Conservation (phyloP, 495 filamentous ascomycete genomes). For the Aspergillus biplanus region DNA sequence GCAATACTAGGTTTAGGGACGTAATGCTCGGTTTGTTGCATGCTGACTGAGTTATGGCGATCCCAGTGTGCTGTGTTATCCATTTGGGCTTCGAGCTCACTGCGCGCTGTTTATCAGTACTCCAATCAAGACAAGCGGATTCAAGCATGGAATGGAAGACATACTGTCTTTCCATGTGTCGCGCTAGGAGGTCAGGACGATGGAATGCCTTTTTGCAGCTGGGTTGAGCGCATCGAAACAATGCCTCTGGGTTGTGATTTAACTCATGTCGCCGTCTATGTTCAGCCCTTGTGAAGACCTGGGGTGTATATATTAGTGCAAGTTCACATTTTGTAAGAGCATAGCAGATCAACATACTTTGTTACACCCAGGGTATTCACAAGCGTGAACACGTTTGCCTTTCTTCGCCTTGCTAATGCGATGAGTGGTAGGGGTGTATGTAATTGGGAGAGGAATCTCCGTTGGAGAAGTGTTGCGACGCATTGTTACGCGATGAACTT, state of each 20-base stretch:
- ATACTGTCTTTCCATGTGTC: constrained; percentile 85
- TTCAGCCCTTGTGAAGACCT: constrained; percentile 86
- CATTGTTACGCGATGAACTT: constrained; percentile 26
- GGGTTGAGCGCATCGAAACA: constrained; percentile 65
- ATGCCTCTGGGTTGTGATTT: constrained; percentile 75
- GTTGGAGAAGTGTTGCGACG: constrained; percentile 27
- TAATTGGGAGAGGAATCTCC: constrained; percentile 43
- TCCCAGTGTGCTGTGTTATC: constrained; percentile 39
- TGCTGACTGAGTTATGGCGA: constrained; percentile 28
- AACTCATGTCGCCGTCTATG: constrained; percentile 88
- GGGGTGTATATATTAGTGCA: constrained; percentile 3
- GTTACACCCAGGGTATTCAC: constrained; percentile 62
- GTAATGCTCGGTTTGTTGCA: constrained; percentile 29
- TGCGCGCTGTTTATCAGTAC: constrained; percentile 20
- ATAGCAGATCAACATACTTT: constrained; percentile 55
- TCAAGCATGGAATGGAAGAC: constrained; percentile 28
- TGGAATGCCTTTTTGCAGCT: constrained; percentile 82
- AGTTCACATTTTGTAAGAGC: not conserved
- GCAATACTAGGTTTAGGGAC: constrained; percentile 36
- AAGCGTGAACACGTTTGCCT: constrained; percentile 77
- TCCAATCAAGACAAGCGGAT: not conserved
- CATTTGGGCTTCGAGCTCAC: constrained; percentile 47
- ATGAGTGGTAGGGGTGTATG: constrained; percentile 71
- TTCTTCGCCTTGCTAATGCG: constrained; percentile 84
- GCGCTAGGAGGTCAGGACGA: constrained; percentile 73